Percentiles rank a stretch among this genome's conserved stretches.
phyloP scores from a whole-genome alignment of 441 rosid species.

The Syzygium malaccense region DNA sequence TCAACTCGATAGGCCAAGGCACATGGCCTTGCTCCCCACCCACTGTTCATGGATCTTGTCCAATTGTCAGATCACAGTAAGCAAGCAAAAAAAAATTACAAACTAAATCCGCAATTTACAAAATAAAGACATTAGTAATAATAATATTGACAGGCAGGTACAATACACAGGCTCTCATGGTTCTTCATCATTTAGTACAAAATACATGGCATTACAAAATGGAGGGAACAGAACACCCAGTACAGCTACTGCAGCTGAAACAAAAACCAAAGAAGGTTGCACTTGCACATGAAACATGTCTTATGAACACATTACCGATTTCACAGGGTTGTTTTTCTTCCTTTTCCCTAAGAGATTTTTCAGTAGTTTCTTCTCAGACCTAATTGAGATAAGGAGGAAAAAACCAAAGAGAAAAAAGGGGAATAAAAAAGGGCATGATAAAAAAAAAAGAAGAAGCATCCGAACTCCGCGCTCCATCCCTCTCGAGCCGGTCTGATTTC shows the following conservation, averaged over 20 bases:
- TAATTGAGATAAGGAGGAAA: background rate
- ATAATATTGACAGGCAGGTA: background rate
- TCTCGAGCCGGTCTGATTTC: constrained; percentile 40
- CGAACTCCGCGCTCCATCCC: constrained; percentile 52
- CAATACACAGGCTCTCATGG: constrained; percentile 10
- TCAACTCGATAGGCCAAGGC: constrained; percentile 1
- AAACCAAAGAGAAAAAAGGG: background rate
- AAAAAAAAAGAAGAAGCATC: constrained; percentile 5
- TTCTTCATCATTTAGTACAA: background rate
- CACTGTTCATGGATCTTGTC: constrained; percentile 19
- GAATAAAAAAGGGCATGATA: background rate
- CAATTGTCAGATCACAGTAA: background rate
- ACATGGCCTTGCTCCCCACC: constrained; percentile 28
- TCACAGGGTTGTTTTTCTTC: constrained; percentile 16
- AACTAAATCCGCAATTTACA: background rate
- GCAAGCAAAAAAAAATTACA: background rate
- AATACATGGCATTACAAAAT: constrained; percentile 5
- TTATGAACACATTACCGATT: background rate
- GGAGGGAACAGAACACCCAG: background rate
- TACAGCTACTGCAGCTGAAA: constrained; percentile 5
- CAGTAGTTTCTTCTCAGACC: background rate
- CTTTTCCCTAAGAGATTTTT: constrained; percentile 10
- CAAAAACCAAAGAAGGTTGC: background rate
- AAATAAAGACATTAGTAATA: background rate
- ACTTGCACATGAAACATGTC: background rate